Evolutionary conservation across 2,329 filamentous ascomycete genomes (phyloP), one percentile per base, ranked within the genome.

Genomic region (Aureobasidium mangrovei): DNA sequence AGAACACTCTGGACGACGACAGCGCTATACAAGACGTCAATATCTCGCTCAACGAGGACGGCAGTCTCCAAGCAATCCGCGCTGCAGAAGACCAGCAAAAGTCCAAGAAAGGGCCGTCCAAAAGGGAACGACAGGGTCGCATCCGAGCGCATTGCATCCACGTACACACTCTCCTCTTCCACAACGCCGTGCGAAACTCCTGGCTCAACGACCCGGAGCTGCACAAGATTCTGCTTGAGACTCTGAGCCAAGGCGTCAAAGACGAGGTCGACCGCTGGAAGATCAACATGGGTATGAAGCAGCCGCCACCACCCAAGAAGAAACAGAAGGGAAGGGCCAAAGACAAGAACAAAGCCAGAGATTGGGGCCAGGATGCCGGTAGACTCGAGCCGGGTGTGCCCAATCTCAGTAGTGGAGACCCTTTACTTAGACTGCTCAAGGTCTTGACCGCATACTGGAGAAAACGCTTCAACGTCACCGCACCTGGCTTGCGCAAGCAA

Each of bases 371-470:
- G 8, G 80, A 80, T 4, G 86, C 89, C 0, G 77, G 84, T 54
- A 80, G 79, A 40, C 70, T 89, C 1, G 88, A 91, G 61, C 78
- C 79, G 26, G 85, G 84, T 0, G 76, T 77, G 28, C 80, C 86
- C 3, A 86, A 95, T 62, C 79, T 91, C 74, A 93, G 88, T 66
- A 80, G 83, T 40, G 88, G 88, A 0, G 91, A 96, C 67, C 90
- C 91, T 0, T 70, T 95, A 4, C 79, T 91, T 52, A 77, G 84
- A 26, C 74, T 97, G 3, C 75, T 97, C 63, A 86, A 85, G 62
- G 76, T 82, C 3, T 71, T 98, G n/a, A 77, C 84, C 7, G 79
- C 83, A 1, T 96, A 89, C 76, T 98, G 93, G 93, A 90, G 84
- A 66, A 86, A 90, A 62, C 78, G 84, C 33, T 98, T 95, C 68